A percentile compares a stretch with the other conserved stretches of the same genome.
These are phyloP conservation scores for Lepidium africanum DNA, from an alignment of 345 rosid genomes.

Conservation along the genomic window DNA sequence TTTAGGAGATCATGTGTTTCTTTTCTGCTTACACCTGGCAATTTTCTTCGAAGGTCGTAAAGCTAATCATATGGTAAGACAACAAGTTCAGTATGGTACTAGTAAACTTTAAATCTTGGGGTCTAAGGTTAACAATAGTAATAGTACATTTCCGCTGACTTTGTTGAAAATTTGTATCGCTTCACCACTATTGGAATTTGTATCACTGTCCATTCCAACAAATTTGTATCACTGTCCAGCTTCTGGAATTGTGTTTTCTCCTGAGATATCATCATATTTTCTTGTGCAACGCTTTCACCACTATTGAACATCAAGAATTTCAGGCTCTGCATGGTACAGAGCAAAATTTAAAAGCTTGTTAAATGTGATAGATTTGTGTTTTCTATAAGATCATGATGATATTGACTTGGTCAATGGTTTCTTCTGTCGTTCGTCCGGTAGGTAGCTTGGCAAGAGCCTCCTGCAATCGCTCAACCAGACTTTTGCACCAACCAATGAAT, in stretches of 20 bases:
- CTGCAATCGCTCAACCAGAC: not conserved
- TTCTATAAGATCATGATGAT: not conserved
- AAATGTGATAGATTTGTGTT: not conserved
- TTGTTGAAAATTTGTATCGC: not conserved
- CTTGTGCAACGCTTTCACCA: not conserved
- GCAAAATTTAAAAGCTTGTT: not conserved
- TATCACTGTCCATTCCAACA: too few species aligned
- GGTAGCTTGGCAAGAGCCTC: conserved; percentile 12
- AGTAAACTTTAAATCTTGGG: not conserved
- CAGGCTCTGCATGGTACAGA: not conserved
- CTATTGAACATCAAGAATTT: not conserved
- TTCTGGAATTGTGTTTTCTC: not conserved
- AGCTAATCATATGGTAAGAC: not conserved
- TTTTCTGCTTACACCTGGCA: not conserved
- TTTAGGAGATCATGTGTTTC: not conserved
- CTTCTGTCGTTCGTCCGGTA: not conserved
- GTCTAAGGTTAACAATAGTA: not conserved
- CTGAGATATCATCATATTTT: not conserved
- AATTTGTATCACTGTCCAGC: not conserved
- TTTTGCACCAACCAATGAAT: not conserved
- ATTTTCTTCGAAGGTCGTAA: not conserved
- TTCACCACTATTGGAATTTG: too few species aligned
- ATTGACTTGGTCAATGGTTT: not conserved
- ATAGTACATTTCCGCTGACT: not conserved
- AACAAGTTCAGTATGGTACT: not conserved